These are phyloP conservation scores for Mycena capillaripes DNA, from an alignment of 768 basidiomycete genomes.

Conservation along the genomic window DNA sequence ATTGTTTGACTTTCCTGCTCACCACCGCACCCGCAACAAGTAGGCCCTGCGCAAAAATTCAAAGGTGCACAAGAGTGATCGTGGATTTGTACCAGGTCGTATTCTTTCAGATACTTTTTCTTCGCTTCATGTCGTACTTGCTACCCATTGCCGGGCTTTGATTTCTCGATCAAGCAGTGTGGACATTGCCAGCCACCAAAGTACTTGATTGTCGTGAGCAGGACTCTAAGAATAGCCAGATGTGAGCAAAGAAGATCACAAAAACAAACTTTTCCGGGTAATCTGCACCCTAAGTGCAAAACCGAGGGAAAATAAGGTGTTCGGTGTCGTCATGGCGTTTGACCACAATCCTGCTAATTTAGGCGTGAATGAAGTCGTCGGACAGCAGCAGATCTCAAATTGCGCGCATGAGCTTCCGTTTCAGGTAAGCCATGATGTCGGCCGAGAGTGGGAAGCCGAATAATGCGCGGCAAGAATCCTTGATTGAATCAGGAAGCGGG, in stretches of 20 bases:
- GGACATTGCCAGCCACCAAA: neutral
- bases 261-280: constrained; percentile 50
- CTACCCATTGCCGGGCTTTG: neutral
- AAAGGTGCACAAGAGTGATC: neutral
- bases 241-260: neutral
- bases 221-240: neutral
- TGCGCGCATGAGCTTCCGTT: constrained; percentile 44
- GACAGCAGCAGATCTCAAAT: constrained; percentile 43
- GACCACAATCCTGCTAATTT: constrained; percentile 40
- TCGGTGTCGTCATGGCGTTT: constrained; percentile 41
- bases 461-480: constrained; percentile 35
- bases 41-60: constrained; percentile 14
- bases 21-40: neutral
- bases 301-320: constrained; percentile 40
- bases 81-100: neutral
- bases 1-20: neutral
- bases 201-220: neutral
- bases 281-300: constrained; percentile 47
- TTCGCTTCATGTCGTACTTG: neutral
- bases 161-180: neutral
- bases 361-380: constrained; percentile 44
- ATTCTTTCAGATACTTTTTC: constrained; percentile 11
- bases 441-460: constrained; percentile 27
- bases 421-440: constrained; percentile 41
- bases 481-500: constrained; percentile 41